phyloP scores from a whole-genome alignment of 176 grass and related monocot species.

The Carex myosuroides region DNA sequence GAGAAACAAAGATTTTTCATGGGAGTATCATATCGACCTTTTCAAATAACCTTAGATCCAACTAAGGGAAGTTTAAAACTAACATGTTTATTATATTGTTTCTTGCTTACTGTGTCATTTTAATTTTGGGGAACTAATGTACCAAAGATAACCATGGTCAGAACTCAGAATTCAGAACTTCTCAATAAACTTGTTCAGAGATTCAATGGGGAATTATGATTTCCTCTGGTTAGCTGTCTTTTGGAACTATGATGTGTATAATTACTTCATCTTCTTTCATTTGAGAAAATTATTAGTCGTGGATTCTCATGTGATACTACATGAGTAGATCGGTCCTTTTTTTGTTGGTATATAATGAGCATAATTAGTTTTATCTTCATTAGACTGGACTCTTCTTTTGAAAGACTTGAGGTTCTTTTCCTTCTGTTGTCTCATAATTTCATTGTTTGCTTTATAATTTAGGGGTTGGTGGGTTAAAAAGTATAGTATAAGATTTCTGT shows the following conservation, averaged over 20 bases:
- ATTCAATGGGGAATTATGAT: background rate
- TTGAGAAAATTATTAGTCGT: too few relatives aligned
- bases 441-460: background rate
- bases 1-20: background rate
- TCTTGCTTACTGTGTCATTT: background rate
- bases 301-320: too few relatives aligned
- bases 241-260: background rate
- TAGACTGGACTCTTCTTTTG: background rate
- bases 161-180: background rate
- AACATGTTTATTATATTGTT: background rate
- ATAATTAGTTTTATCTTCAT: background rate
- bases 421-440: background rate
- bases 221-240: background rate
- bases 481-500: background rate
- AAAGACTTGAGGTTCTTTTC: background rate
- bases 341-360: background rate
- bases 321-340: background rate
- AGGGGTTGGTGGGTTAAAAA: background rate
- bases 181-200: background rate
- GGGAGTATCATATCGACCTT: background rate
- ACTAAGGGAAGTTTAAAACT: background rate
- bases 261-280: background rate
- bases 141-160: background rate
- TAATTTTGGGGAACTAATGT: background rate
- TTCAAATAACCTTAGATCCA: constrained; percentile 11